Conservation (phyloP, 106 monocot genomes). For the Triglochin maritima region DNA sequence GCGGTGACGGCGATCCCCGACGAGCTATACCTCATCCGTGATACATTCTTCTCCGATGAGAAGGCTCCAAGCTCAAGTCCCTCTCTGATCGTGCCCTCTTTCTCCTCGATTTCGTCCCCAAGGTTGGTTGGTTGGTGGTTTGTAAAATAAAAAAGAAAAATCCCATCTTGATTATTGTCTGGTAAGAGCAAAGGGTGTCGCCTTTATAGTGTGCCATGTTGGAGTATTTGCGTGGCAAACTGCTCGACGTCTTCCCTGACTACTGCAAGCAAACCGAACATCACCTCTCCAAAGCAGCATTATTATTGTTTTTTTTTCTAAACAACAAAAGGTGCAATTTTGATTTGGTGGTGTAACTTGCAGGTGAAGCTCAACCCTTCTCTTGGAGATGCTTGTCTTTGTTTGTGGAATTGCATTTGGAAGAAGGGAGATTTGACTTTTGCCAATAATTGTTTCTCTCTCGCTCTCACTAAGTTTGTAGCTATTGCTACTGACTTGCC, state of each 20-base stretch:
- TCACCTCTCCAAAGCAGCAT: conserved; percentile 23
- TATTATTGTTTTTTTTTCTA: not conserved
- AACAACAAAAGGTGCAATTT: not conserved
- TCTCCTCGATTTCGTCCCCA: no score
- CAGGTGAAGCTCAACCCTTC: conserved; percentile 97
- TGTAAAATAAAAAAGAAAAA: no score
- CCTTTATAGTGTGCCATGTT: conserved; percentile 8
- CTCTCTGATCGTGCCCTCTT: no score
- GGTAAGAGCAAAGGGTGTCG: conserved; percentile 6
- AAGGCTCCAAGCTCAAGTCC: no score
- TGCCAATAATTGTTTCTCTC: conserved; percentile 77
- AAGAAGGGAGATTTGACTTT: conserved; percentile 85
- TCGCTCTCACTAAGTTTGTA: conserved; percentile 85
- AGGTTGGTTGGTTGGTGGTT: no score
- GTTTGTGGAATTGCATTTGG: conserved; percentile 94
- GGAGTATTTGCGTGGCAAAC: conserved; percentile 21
- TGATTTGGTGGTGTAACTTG: conserved; percentile 5
- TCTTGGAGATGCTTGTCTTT: conserved; percentile 90
- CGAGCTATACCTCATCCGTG: no score
- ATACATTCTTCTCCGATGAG: no score
- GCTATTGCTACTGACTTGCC: no score
- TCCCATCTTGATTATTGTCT: no score
- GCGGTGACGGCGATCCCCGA: no score
- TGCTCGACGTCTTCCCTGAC: conserved; percentile 19
- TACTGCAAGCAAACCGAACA: conserved; percentile 25